These are phyloP conservation scores for Fraxinus americana DNA, from an alignment of 257 asterid species.

Conservation along the genomic window DNA sequence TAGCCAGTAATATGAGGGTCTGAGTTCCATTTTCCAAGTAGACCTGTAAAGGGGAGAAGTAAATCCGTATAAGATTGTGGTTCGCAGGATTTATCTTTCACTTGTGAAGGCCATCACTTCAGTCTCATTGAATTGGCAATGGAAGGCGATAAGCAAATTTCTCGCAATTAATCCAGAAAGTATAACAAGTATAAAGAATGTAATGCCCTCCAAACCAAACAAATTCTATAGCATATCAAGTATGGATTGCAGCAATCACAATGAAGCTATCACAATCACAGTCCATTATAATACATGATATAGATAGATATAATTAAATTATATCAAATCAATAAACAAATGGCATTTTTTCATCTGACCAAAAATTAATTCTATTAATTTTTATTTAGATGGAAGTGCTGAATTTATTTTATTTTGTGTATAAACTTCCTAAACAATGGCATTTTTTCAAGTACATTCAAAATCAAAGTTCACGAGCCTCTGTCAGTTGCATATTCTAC, in stretches of 20 bases:
- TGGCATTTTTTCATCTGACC: not conserved
- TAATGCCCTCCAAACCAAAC: not conserved
- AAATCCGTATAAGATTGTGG: constrained; percentile 18
- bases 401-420: constrained; percentile 9
- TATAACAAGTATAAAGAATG: not conserved
- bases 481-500: constrained; percentile 18
- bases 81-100: not conserved
- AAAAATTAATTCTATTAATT: not conserved
- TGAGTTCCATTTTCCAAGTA: constrained; percentile 78
- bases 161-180: not conserved
- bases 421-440: constrained; percentile 8
- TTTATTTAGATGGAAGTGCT: constrained; percentile 7
- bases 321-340: not conserved
- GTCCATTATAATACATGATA: not conserved
- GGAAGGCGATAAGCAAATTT: constrained; percentile 1
- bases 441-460: constrained; percentile 10
- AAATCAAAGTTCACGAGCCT: constrained; percentile 1
- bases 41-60: constrained; percentile 50
- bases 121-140: not conserved
- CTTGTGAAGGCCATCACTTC: constrained; percentile 4
- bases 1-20: constrained; percentile 93
- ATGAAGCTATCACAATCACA: not conserved
- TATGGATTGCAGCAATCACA: not conserved
- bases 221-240: not conserved
- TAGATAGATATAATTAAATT: not conserved